Conservation (phyloP, 805 yeast species). For the Saturnispora zaruensis region DNA sequence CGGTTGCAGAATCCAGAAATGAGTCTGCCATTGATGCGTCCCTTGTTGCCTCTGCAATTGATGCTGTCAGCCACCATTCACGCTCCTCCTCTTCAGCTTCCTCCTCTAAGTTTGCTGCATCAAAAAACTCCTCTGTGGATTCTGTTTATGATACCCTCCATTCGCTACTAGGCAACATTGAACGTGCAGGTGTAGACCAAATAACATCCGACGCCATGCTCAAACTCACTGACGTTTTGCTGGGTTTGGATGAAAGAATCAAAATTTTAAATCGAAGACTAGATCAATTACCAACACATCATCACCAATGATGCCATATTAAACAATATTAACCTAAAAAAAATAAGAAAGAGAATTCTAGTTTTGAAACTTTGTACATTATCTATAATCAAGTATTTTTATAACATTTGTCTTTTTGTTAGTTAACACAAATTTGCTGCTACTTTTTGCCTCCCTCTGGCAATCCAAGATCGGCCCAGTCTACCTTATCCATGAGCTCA, state of each 20-base stretch:
- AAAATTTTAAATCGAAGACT: neutral
- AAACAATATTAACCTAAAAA: neutral
- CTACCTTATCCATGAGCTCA: constrained; percentile 31
- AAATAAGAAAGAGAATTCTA: neutral
- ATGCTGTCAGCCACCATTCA: neutral
- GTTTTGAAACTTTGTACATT: neutral
- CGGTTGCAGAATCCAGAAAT: neutral
- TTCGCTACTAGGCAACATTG: neutral
- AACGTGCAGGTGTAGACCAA: neutral
- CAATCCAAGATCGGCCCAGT: constrained; percentile 31
- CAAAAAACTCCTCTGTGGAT: neutral
- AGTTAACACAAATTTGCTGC: neutral
- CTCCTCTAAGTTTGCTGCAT: neutral
- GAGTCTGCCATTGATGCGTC: neutral
- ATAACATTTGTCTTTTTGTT: neutral
- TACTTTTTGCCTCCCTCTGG: constrained; percentile 21
- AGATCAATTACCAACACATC: neutral
- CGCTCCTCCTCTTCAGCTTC: neutral
- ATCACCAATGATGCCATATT: neutral
- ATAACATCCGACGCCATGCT: neutral
- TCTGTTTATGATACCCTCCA: neutral
- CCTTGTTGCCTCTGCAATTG: neutral
- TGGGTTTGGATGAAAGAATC: neutral
- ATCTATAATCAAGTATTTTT: neutral
- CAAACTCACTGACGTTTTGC: neutral